A percentile compares a stretch with the other conserved stretches of the same genome.
phyloP scores from a whole-genome alignment of 179 eudicot genomes.

The Silene noctiflora region DNA sequence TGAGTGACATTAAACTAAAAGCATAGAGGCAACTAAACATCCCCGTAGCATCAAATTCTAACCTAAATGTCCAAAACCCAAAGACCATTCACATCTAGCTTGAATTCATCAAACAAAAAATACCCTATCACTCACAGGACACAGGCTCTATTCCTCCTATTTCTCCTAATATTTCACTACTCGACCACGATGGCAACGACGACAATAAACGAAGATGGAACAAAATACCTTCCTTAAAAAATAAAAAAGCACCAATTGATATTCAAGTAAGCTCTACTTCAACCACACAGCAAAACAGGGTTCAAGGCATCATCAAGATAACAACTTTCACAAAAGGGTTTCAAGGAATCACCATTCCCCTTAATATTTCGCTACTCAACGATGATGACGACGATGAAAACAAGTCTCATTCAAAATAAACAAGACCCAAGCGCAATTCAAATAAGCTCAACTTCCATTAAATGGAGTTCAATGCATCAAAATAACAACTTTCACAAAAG shows the following conservation, averaged over 20 bases:
- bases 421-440: not conserved
- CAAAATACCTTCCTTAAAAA: no score
- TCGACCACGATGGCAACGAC: not conserved
- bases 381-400: not conserved
- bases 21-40: slow-evolving; percentile 19
- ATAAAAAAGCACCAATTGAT: not conserved
- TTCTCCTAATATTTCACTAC: not conserved
- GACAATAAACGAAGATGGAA: no score
- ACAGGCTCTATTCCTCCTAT: not conserved
- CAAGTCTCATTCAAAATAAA: not conserved
- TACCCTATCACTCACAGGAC: not conserved
- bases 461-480: not conserved
- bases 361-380: not conserved
- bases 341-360: not conserved
- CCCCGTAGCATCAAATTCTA: slow-evolving; percentile 12
- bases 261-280: not conserved
- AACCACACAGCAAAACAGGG: not conserved
- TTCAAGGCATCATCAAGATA: not conserved
- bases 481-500: not conserved
- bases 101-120: not conserved
- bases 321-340: not conserved
- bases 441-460: not conserved
- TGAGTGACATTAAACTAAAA: slow-evolving; percentile 26
- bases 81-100: not conserved
- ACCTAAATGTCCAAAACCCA: slow-evolving; percentile 10